A percentile compares a stretch with the other conserved stretches of the same genome.
Conservation (phyloP, 1,284 basidiomycete species). For the Volvariella volvacea region DNA sequence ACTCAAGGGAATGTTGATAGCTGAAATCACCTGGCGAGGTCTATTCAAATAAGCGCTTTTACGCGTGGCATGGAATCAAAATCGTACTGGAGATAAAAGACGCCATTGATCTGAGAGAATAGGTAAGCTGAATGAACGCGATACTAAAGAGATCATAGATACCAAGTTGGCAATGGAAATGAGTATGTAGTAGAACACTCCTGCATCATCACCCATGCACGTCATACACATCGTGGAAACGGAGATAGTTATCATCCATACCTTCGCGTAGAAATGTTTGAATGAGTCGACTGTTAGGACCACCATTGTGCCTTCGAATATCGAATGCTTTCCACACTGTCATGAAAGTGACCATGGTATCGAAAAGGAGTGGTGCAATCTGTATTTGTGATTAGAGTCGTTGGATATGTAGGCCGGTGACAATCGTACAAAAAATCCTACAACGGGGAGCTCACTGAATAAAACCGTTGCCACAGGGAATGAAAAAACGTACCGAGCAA, state of each 20-base stretch:
- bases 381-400: not conserved
- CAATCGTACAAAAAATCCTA: conserved; percentile 3
- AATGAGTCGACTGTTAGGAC: conserved; percentile 69
- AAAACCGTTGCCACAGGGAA: not conserved
- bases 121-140: not conserved
- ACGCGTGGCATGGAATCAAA: conserved; percentile 1
- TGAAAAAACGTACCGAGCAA: conserved; percentile 47
- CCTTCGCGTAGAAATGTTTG: conserved; percentile 79
- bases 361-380: conserved; percentile 63
- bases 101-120: conserved; percentile 53
- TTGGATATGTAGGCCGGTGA: not conserved
- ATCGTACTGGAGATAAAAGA: conserved; percentile 73
- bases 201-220: conserved; percentile 28
- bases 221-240: conserved; percentile 4
- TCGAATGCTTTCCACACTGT: conserved; percentile 68
- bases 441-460: not conserved
- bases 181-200: conserved; percentile 74
- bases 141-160: conserved; percentile 11
- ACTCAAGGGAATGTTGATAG: conserved; percentile 79
- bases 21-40: conserved; percentile 72
- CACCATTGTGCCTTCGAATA: conserved; percentile 65
- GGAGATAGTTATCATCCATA: conserved; percentile 19
- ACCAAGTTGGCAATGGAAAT: conserved; percentile 75
- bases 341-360: conserved; percentile 71
- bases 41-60: conserved; percentile 26